Evolutionary conservation across 768 basidiomycete species (phyloP), one percentile per base, ranked within the genome.

Genomic region (Strobilomyces echinocephalus): DNA sequence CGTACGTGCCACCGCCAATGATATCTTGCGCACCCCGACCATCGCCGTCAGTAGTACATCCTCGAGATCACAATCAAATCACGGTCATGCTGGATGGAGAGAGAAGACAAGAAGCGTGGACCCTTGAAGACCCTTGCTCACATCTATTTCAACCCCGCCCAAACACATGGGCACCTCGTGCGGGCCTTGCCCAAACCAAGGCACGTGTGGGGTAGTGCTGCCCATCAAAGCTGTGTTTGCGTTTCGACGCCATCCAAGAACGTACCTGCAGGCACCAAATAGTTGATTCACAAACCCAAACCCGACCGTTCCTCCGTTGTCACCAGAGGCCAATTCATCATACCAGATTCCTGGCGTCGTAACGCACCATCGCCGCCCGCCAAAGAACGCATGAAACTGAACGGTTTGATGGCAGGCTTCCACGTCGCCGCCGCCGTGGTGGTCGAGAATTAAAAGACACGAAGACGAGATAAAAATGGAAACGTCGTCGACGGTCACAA

Each of bases 231-330:
- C 18, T 15, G 9, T 33, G 20, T 31, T 20, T 55, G 20, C 18
- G 18, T 15, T 21, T 20, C 14, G 20, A 15, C 26, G 18, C 21
- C 36, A 33, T 47, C 46, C 33, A 38, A 34, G 20, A 70, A 62
- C 54, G 70, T 63, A 18, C 64, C 65, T 11, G 49, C 53, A 15
- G 54, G 60, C 36, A 53, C 66, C 75, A 74, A 76, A 51, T 76
- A 76, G 11, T 62, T 24, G 24, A 30, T 30, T 5, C 30, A 7
- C 63, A 2, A 77, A 61, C 73, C 74, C 76, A 30, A 46, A 49
- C 24, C 46, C 28, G 12, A 12, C 20, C 8, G 26, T 6, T 39
- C 36, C 11, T 15, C 3, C 10, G 14, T 24, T 5, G 40, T 28
- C 26, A 14, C 15, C 42, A n/a, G 8, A 15, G 15, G 18, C 15